Conservation (phyloP, 2,329 filamentous ascomycete genomes). For the Fusarium verrucosum region DNA sequence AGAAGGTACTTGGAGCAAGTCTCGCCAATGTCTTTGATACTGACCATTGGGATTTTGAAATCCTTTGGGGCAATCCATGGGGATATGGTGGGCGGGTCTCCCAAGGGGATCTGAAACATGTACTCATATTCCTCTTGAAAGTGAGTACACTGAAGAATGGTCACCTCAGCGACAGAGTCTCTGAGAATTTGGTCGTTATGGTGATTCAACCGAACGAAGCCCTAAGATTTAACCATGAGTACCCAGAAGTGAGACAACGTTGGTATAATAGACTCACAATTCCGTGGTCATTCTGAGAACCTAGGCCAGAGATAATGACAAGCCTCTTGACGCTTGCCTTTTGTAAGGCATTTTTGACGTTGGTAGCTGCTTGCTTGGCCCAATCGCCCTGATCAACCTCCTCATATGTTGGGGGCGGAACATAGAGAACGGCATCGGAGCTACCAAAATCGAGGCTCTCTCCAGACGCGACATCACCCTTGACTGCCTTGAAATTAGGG, state of each 20-base stretch:
- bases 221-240: conserved; percentile 28
- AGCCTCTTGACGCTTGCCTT: conserved; percentile 24
- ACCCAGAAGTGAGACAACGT: rapidly evolving
- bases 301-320: conserved; percentile 43
- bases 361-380: conserved; percentile 36
- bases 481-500: conserved; percentile 40
- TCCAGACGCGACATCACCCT: conserved; percentile 44
- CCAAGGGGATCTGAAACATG: conserved; percentile 25
- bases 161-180: conserved; percentile 19
- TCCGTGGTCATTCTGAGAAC: conserved; percentile 43
- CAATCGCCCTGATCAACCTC: conserved; percentile 36
- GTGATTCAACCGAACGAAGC: conserved; percentile 36
- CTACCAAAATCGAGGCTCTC: conserved; percentile 39
- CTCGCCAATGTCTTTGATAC: conserved; percentile 44
- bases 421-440: conserved; percentile 47
- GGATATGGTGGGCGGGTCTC: conserved; percentile 36
- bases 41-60: conserved; percentile 46
- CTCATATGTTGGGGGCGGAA: conserved; percentile 46
- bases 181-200: conserved; percentile 31
- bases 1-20: conserved; percentile 38
- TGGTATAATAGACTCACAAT: conserved; percentile 35
- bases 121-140: conserved; percentile 36
- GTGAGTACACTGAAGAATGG: conserved; percentile 34
- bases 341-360: conserved; percentile 39
- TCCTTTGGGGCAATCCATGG: conserved; percentile 41